These are phyloP conservation scores for Ustilago xerochloae DNA, from an alignment of 1,284 basidiomycete genomes.

Conservation along the genomic window DNA sequence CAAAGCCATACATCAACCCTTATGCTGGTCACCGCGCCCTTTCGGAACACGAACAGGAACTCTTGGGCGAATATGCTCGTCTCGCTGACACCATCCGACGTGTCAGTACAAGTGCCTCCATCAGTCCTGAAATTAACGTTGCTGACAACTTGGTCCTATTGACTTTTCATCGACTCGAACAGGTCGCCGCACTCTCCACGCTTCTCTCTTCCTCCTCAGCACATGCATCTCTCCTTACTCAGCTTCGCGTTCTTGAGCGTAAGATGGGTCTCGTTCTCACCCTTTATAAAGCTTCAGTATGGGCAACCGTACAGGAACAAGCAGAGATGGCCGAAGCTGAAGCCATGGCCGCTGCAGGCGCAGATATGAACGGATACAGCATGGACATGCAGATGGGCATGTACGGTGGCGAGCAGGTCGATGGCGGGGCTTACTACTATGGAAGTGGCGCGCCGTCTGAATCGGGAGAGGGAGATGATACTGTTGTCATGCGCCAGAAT, in stretches of 20 bases:
- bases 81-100: slow-evolving; percentile 61
- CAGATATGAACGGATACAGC: slow-evolving; percentile 17
- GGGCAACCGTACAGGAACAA: slow-evolving; percentile 90
- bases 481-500: slow-evolving; percentile 38
- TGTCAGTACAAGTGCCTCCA: slow-evolving; percentile 29
- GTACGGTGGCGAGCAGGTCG: slow-evolving; percentile 11
- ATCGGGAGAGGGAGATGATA: slow-evolving; percentile 30
- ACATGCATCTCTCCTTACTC: slow-evolving; percentile 81
- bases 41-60: slow-evolving; percentile 53
- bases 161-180: not conserved
- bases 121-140: not conserved
- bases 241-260: slow-evolving; percentile 84
- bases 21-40: slow-evolving; percentile 60
- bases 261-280: slow-evolving; percentile 84
- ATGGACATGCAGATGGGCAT: slow-evolving; percentile 23
- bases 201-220: slow-evolving; percentile 72
- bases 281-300: slow-evolving; percentile 93
- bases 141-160: slow-evolving; percentile 54
- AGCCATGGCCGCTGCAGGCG: slow-evolving; percentile 40
- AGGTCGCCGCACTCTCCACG: slow-evolving; percentile 67
- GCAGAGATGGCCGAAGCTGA: slow-evolving; percentile 72
- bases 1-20: slow-evolving; percentile 55
- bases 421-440: slow-evolving; percentile 15
- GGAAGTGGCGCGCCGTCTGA: slow-evolving; percentile 2
- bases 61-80: slow-evolving; percentile 64